A percentile compares a stretch with the other conserved stretches of the same genome.
Evolutionary conservation across 495 filamentous ascomycete species (phyloP).

Genomic region (Neurospora sp.): DNA sequence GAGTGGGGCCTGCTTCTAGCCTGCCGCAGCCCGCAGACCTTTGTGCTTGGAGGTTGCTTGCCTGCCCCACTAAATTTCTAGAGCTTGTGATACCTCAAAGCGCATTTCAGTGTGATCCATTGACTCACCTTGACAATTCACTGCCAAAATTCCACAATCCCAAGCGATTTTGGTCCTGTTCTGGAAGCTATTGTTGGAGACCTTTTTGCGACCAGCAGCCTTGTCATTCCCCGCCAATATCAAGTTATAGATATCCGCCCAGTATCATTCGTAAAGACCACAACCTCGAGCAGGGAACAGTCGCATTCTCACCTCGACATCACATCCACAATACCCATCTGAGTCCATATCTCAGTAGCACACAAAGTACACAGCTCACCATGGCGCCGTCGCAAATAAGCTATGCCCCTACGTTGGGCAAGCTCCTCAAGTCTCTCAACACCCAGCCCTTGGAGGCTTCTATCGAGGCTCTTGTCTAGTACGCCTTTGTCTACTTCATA

Average conservation of each 20-base stretch:
- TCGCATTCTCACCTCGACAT: neutral
- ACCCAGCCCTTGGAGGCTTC: conserved; percentile 63
- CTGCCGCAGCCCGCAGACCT: neutral
- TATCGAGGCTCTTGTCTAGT: conserved; percentile 75
- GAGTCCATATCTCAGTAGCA: neutral
- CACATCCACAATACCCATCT: neutral
- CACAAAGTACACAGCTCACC: neutral
- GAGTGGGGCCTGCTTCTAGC: neutral
- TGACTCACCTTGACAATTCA: neutral
- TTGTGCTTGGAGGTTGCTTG: neutral
- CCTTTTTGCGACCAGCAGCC: neutral
- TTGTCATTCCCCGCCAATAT: neutral
- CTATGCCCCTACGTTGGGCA: conserved; percentile 58
- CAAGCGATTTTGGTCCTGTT: neutral
- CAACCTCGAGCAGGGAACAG: neutral
- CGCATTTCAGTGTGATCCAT: neutral
- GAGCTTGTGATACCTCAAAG: neutral
- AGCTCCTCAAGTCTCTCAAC: conserved; percentile 68
- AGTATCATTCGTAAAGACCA: neutral
- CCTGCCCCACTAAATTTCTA: neutral
- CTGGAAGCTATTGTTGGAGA: neutral
- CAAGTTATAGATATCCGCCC: neutral
- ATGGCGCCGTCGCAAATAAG: conserved; percentile 35
- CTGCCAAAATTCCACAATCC: neutral
- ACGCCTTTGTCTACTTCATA: conserved; percentile 17